Percentiles rank a stretch among this genome's conserved stretches.
phyloP scores from a whole-genome alignment of 768 basidiomycete genomes.

The Nidularia pulvinata region DNA sequence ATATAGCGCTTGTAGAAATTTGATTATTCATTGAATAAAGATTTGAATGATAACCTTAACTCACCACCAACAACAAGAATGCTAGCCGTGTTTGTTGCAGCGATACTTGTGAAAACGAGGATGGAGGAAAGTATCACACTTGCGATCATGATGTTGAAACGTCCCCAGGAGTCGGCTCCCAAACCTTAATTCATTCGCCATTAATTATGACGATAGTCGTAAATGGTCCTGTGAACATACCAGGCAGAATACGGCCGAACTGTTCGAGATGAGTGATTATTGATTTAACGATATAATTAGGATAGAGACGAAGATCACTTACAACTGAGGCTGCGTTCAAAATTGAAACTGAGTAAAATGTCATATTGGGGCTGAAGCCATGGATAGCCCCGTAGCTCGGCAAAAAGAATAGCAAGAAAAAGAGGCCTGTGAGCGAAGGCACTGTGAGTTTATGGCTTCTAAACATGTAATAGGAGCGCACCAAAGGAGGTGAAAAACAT shows the following conservation, averaged over 20 bases:
- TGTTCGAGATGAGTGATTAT: conserved; percentile 1
- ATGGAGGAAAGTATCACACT: conserved; percentile 5
- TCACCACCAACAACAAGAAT: conserved; percentile 6
- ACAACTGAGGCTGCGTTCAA: conserved; percentile 14
- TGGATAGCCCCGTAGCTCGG: conserved; percentile 11
- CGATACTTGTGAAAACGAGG: conserved; percentile 10
- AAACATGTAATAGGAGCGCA: background rate
- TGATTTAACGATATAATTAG: conserved; percentile 5
- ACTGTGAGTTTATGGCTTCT: background rate
- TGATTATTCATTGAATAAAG: background rate
- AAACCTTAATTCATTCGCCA: conserved; percentile 1
- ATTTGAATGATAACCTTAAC: background rate
- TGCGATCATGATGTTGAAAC: conserved; percentile 10
- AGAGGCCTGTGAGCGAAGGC: conserved; percentile 5
- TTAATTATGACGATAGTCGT: conserved; percentile 3
- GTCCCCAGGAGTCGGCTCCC: conserved; percentile 13
- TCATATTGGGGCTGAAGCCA: conserved; percentile 13
- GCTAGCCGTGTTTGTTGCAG: conserved; percentile 10
- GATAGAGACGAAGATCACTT: conserved; percentile 1
- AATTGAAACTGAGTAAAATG: conserved; percentile 13
- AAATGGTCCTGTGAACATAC: conserved; percentile 1
- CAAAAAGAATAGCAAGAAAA: conserved; percentile 12
- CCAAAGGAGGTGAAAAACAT: background rate
- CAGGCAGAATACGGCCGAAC: background rate
- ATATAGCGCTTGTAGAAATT: conserved; percentile 7